A percentile compares a stretch with the other conserved stretches of the same genome.
These are phyloP conservation scores for Mycena belliarum DNA, from an alignment of 768 basidiomycete species.

Conservation along the genomic window DNA sequence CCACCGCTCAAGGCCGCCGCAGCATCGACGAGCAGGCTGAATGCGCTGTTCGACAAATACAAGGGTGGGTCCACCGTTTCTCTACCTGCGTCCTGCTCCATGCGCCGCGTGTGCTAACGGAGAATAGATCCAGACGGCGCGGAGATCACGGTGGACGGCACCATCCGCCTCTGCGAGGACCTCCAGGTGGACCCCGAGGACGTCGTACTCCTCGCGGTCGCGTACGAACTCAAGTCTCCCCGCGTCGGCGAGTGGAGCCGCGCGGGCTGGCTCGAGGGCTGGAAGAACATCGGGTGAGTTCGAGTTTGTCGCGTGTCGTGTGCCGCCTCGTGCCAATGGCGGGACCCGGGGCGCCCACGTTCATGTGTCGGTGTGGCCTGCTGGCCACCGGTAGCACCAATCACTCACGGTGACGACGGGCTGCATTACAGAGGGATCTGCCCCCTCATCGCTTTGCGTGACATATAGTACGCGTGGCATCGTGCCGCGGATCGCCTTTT, in stretches of 20 bases:
- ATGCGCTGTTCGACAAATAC: slow-evolving; percentile 63
- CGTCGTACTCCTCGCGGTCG: slow-evolving; percentile 78
- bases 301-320: no score
- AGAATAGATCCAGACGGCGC: slow-evolving; percentile 46
- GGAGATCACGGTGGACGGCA: slow-evolving; percentile 76
- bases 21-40: slow-evolving; percentile 57
- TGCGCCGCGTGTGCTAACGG: no score
- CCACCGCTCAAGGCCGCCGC: slow-evolving; percentile 23
- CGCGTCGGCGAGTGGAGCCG: slow-evolving; percentile 69
- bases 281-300: slow-evolving; percentile 71
- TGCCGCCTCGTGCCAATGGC: no score
- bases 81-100: background rate
- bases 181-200: slow-evolving; percentile 74
- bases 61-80: slow-evolving; percentile 48
- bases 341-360: no score
- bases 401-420: no score
- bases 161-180: slow-evolving; percentile 74
- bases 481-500: no score
- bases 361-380: no score
- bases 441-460: no score
- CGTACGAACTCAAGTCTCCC: slow-evolving; percentile 79
- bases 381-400: no score
- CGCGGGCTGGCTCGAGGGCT: slow-evolving; percentile 78
- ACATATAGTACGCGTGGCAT: no score
- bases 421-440: no score